Percentiles rank a stretch among this genome's conserved stretches.
Evolutionary conservation across 345 rosid genomes (phyloP).

Genomic region (Firmiana major): DNA sequence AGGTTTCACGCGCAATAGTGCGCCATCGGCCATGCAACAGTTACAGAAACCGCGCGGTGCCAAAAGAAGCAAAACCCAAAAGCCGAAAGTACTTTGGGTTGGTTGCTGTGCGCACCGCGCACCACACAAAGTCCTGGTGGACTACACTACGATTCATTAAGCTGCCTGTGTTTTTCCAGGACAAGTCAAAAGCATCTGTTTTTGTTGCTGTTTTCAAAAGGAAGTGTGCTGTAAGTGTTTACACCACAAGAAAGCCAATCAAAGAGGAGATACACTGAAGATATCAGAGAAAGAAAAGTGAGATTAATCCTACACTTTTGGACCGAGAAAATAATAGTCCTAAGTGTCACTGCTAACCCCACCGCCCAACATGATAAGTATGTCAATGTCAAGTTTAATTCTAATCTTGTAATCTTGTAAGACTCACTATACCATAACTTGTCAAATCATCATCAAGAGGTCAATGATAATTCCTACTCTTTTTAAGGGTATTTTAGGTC

Average conservation of each 20-base stretch:
- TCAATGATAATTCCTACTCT: not conserved
- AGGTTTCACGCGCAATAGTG: slow-evolving; percentile 31
- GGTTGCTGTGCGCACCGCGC: not conserved
- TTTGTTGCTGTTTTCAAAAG: not conserved
- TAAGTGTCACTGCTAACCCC: not conserved
- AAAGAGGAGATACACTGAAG: not conserved
- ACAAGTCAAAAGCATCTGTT: not conserved
- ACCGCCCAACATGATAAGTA: not conserved
- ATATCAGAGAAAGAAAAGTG: not conserved
- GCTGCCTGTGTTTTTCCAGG: not conserved
- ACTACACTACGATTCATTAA: not conserved
- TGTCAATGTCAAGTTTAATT: not conserved
- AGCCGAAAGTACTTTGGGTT: not conserved
- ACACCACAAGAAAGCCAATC: not conserved
- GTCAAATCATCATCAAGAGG: not conserved
- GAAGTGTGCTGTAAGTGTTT: not conserved
- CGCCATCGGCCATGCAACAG: slow-evolving; percentile 15
- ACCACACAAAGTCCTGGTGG: not conserved
- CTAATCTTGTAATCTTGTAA: too few relatives aligned
- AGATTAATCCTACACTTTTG: not conserved
- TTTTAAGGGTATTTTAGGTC: too few relatives aligned
- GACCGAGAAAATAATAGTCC: not conserved
- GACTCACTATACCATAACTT: not conserved
- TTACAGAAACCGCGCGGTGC: slow-evolving; percentile 10
- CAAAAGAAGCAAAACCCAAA: slow-evolving; percentile 12